These are phyloP conservation scores for Pestalotiopsis sp. DNA, from an alignment of 2,329 filamentous ascomycete genomes.

Conservation along the genomic window DNA sequence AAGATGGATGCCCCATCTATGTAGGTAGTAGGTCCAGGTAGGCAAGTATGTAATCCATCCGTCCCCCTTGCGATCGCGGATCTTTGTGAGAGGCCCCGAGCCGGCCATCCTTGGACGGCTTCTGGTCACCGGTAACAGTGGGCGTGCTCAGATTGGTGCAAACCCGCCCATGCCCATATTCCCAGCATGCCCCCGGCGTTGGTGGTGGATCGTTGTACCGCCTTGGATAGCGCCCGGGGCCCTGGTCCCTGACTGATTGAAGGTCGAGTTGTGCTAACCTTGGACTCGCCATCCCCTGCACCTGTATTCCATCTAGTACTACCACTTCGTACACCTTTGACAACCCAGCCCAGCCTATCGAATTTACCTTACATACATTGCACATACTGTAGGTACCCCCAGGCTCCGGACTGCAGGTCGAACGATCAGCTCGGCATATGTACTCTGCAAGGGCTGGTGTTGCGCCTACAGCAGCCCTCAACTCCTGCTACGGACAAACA, in stretches of 20 bases:
- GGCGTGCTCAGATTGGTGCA: slow-evolving; percentile 2
- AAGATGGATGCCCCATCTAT: background rate
- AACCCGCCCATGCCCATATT: background rate
- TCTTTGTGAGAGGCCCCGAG: background rate
- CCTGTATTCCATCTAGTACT: background rate
- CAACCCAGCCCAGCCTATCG: background rate
- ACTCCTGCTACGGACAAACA: background rate
- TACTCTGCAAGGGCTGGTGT: slow-evolving; percentile 9
- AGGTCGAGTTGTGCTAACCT: background rate
- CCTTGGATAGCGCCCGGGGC: background rate
- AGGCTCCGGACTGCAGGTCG: background rate
- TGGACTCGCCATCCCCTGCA: background rate
- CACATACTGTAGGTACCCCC: background rate
- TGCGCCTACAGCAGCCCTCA: background rate
- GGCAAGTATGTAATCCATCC: background rate
- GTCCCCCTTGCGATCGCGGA: background rate
- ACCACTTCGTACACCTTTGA: background rate
- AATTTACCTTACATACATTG: background rate
- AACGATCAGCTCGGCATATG: slow-evolving; percentile 9
- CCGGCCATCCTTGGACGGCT: background rate
- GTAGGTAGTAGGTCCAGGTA: background rate
- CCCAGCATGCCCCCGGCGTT: background rate
- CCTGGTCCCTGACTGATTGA: background rate
- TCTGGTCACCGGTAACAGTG: background rate
- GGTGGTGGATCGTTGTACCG: background rate